Conservation (phyloP, 2,329 filamentous ascomycete species). For the Fusarium fracticaudum region DNA sequence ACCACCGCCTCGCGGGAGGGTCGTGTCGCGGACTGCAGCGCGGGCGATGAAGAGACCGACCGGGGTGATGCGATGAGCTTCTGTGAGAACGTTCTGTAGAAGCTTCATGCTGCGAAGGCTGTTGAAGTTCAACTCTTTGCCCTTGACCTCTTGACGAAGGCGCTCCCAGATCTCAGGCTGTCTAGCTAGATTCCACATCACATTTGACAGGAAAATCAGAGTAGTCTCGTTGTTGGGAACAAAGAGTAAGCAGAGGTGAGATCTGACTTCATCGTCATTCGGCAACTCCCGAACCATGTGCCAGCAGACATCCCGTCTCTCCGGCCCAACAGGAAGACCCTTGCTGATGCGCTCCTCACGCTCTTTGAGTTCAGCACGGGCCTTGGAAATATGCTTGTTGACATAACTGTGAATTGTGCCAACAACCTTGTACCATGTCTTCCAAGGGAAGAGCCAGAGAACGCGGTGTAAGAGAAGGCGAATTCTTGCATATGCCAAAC, state of each 20-base stretch:
- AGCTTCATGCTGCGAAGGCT: neutral
- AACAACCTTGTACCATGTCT: constrained; percentile 3
- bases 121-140: neutral
- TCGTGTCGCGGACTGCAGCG: neutral
- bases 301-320: constrained; percentile 3
- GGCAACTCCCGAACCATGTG: constrained; percentile 1
- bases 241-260: constrained; percentile 5
- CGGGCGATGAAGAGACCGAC: constrained; percentile 3
- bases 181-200: neutral
- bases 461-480: neutral
- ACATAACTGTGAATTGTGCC: constrained; percentile 3
- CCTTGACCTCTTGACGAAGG: neutral
- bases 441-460: constrained; percentile 7
- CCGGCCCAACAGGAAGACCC: neutral
- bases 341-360: neutral
- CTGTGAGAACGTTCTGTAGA: neutral
- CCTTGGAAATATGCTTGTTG: constrained; percentile 4
- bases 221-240: constrained; percentile 2
- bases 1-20: neutral
- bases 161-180: constrained; percentile 6
- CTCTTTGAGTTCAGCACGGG: constrained; percentile 5
- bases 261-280: neutral
- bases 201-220: neutral
- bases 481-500: neutral
- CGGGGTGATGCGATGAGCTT: constrained; percentile 1